Base-by-base conservation (phyloP, 139 green algal species). In the Dunaliella sp. region DNA sequence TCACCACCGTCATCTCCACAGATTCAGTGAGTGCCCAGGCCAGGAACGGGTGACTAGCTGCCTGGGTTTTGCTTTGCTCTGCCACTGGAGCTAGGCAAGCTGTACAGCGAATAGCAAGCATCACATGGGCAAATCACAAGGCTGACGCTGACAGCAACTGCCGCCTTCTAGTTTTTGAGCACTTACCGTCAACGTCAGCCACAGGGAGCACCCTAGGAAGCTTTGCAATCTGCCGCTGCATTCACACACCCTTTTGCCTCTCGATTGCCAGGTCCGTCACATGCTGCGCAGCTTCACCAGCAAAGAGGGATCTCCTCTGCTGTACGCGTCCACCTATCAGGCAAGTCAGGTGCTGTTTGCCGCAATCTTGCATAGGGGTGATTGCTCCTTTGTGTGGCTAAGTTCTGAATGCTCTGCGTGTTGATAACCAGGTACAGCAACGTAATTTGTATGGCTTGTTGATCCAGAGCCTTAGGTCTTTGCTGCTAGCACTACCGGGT, bases 311-410 rank as follows among this genome's bases (percentile, higher is more conserved):
- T 89, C 92, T 34, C 96, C 94, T 0, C 88, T 98, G 26, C 93
- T 99, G 28, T 98, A 92, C 88, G 94, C 94, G 0, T 98, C 94
- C 37, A 99, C 95, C 48, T 99, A 99, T 86, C 84, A 98, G 75
- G 95, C 94, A 3, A 78, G 73, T 3, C 73, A 3, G 7, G 28
- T 78, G 73, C 28, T 2, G 28, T n/a, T 21, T 24, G 24, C 21
- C 58, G 58, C 58, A 74, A 24, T 24, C 21, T n/a, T 74, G 58
- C 22, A 24, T 24, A 74, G 58, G 58, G 58, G 22, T 74, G 58
- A 24, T 21, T 21, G 58, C 58, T n/a, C 22, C 58, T 74, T 21
- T n/a, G 58, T 21, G 24, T 21, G 58, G 58, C 22, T n/a, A 24
- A 24, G 58, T 74, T 21, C 21, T n/a, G 58, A 24, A 24, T 21